These are phyloP conservation scores for Exophiala alcalophila DNA, from an alignment of 2,329 filamentous ascomycete species.

Conservation along the genomic window DNA sequence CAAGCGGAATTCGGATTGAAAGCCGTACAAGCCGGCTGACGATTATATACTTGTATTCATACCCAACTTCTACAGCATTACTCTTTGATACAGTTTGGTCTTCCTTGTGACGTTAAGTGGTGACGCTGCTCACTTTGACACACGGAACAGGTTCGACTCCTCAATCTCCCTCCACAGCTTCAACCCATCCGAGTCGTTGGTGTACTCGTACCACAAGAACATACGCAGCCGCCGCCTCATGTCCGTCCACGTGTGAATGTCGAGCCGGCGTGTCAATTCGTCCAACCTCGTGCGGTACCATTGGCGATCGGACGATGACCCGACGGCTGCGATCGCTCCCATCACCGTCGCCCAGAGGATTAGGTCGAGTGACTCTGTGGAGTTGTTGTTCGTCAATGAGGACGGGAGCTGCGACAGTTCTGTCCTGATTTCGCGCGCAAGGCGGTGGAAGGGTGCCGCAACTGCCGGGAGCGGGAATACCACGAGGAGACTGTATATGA, in stretches of 20 bases:
- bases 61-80: too few relatives aligned
- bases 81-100: too few relatives aligned
- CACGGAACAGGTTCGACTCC: constrained; percentile 14
- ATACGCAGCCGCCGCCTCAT: constrained; percentile 26
- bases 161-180: constrained; percentile 29
- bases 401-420: constrained; percentile 31
- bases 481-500: constrained; percentile 40
- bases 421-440: constrained; percentile 34
- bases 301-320: constrained; percentile 32
- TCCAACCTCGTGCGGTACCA: constrained; percentile 37
- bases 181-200: constrained; percentile 30
- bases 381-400: constrained; percentile 28
- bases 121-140: constrained; percentile 1
- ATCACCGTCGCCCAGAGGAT: constrained; percentile 40
- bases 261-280: constrained; percentile 24
- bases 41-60: too few relatives aligned
- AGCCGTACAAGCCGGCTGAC: too few relatives aligned
- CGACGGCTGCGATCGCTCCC: constrained; percentile 40
- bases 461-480: constrained; percentile 41
- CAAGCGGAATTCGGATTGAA: too few relatives aligned
- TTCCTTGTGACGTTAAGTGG: too few relatives aligned
- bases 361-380: constrained; percentile 31
- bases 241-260: constrained; percentile 25
- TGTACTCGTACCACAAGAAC: constrained; percentile 29
- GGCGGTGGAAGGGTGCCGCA: constrained; percentile 36